Evolutionary conservation across 2,329 filamentous ascomycete genomes (phyloP).

Genomic region (Leptosphaerulina australis): DNA sequence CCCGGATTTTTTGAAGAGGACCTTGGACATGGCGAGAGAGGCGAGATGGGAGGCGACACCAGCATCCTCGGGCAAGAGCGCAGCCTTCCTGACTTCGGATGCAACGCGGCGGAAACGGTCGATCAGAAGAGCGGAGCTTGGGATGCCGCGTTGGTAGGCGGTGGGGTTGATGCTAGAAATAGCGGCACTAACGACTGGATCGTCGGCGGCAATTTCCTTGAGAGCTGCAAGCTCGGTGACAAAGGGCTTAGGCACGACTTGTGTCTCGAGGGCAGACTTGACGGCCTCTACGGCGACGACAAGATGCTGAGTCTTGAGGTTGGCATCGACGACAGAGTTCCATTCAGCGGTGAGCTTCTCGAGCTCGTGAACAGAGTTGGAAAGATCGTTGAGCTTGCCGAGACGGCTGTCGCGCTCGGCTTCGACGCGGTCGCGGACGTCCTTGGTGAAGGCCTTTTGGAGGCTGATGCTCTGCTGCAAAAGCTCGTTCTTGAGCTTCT

Average conservation of each 20-base stretch:
- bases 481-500: constrained; percentile 82
- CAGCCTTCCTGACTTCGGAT: constrained; percentile 89
- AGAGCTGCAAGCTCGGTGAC: constrained; percentile 90
- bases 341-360: constrained; percentile 87
- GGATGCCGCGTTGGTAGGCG: constrained; percentile 90
- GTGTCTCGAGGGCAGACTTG: constrained; percentile 77
- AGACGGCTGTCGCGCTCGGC: constrained; percentile 85
- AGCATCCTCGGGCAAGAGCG: constrained; percentile 87
- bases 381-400: constrained; percentile 82
- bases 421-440: constrained; percentile 83
- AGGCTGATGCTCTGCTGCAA: constrained; percentile 88
- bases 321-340: constrained; percentile 88
- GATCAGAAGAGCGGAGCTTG: constrained; percentile 82
- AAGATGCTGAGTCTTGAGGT: constrained; percentile 92
- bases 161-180: constrained; percentile 95
- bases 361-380: constrained; percentile 76
- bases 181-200: constrained; percentile 86
- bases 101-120: constrained; percentile 96
- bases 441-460: constrained; percentile 80
- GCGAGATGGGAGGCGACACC: constrained; percentile 94
- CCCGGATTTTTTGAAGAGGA: constrained; percentile 87
- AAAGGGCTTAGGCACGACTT: constrained; percentile 79
- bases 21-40: constrained; percentile 85
- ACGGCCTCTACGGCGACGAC: constrained; percentile 96
- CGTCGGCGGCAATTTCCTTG: constrained; percentile 85